Conservation (phyloP, 2,329 filamentous ascomycete species). For the Hypoxylon sp. region DNA sequence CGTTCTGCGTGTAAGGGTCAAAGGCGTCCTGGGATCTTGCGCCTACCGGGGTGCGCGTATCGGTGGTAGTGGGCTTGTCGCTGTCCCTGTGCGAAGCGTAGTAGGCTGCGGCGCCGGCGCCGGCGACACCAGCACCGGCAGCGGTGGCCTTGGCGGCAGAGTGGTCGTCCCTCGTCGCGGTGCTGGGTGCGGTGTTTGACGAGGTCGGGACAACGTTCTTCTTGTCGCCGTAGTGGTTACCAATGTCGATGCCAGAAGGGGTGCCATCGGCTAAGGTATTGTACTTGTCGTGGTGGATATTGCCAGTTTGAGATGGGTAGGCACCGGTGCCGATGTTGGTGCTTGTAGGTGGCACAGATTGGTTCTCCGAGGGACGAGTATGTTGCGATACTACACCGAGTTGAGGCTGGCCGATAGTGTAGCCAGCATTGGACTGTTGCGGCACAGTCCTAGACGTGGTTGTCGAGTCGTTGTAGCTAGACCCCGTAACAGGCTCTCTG, state of each 20-base stretch:
- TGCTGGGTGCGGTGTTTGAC: neutral
- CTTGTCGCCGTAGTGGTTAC: conserved; percentile 6
- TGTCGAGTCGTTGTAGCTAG: conserved; percentile 3
- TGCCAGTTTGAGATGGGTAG: neutral
- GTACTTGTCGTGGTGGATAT: conserved; percentile 35
- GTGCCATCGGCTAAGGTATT: conserved; percentile 42
- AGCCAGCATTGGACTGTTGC: neutral
- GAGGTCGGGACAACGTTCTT: neutral
- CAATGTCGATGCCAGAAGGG: conserved; percentile 39
- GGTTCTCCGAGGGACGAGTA: neutral
- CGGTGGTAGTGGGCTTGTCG: conserved; percentile 6
- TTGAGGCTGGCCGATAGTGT: conserved; percentile 16
- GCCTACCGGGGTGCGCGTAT: neutral
- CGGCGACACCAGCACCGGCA: conserved; percentile 19
- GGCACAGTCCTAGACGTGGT: neutral
- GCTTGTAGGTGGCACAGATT: neutral
- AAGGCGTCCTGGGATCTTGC: neutral
- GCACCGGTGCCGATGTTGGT: neutral
- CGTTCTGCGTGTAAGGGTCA: conserved; percentile 9
- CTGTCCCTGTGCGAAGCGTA: conserved; percentile 10
- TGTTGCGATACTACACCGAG: neutral
- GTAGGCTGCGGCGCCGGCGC: conserved; percentile 10
- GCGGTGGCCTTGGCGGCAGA: conserved; percentile 20
- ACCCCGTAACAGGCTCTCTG: conserved; percentile 3
- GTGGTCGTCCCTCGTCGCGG: conserved; percentile 11